Evolutionary conservation across 140 eudicot genomes (phyloP).

Genomic region (Oenanthe javanica): DNA sequence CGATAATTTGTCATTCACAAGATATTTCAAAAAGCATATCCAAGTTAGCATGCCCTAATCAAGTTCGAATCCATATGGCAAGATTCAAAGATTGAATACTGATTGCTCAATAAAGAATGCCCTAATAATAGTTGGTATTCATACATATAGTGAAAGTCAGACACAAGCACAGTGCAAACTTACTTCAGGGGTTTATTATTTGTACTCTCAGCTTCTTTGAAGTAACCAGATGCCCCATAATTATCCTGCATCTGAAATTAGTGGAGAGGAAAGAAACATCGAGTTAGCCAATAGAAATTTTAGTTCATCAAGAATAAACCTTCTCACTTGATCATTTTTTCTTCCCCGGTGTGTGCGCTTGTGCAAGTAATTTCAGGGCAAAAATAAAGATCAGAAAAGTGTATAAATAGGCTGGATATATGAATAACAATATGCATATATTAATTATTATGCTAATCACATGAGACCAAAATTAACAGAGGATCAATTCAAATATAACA

Average conservation of each 20-base stretch:
- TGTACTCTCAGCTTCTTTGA: constrained; percentile 47
- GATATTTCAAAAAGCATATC: background rate
- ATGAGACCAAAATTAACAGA: background rate
- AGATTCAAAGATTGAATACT: background rate
- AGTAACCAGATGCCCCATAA: constrained; percentile 97
- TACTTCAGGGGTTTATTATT: constrained; percentile 36
- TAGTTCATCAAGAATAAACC: background rate
- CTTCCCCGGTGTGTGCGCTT: background rate
- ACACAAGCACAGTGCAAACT: constrained; percentile 7
- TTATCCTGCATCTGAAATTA: constrained; percentile 74
- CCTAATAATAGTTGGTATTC: background rate
- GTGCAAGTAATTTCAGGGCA: background rate
- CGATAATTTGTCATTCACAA: background rate
- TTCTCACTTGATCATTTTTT: background rate
- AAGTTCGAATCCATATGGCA: background rate
- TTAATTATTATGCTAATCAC: background rate
- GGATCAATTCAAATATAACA: background rate
- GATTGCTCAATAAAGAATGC: background rate
- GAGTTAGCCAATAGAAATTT: background rate
- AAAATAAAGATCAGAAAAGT: background rate
- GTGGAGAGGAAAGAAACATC: constrained; percentile 10
- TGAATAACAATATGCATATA: background rate
- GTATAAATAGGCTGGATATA: background rate
- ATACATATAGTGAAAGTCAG: background rate
- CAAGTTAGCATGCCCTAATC: background rate